Evolutionary conservation across 2,329 filamentous ascomycete species (phyloP).

Genomic region (Penicillium thymicola): DNA sequence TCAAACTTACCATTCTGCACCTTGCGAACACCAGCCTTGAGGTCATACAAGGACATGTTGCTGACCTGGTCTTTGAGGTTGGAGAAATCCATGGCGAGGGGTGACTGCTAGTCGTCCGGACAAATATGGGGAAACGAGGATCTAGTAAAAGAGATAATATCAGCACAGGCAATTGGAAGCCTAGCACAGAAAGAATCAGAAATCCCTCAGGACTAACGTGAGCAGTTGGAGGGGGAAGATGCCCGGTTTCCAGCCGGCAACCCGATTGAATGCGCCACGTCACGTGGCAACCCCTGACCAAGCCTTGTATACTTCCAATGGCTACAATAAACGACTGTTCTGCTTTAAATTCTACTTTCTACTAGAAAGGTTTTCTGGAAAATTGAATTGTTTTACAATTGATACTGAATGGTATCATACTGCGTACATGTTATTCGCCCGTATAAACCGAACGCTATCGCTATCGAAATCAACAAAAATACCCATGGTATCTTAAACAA

Average conservation of each 20-base stretch:
- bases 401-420: slow-evolving; percentile 12
- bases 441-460: slow-evolving; percentile 20
- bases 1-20: slow-evolving; percentile 86
- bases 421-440: slow-evolving; percentile 25
- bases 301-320: slow-evolving; percentile 8
- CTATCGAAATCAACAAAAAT: slow-evolving; percentile 24
- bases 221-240: slow-evolving; percentile 17
- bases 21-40: slow-evolving; percentile 92
- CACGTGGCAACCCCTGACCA: slow-evolving; percentile 34
- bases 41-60: slow-evolving; percentile 89
- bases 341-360: neutral
- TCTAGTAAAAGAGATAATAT: neutral
- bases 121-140: slow-evolving; percentile 1
- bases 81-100: slow-evolving; percentile 72
- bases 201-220: slow-evolving; percentile 15
- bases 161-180: slow-evolving; percentile 11
- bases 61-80: slow-evolving; percentile 81
- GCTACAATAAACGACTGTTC: neutral
- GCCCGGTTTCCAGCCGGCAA: slow-evolving; percentile 26
- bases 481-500: slow-evolving; percentile 26
- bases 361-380: neutral
- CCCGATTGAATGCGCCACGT: slow-evolving; percentile 27
- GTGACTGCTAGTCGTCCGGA: slow-evolving; percentile 12
- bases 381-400: slow-evolving; percentile 1
- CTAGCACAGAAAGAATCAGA: slow-evolving; percentile 13